Base-by-base conservation (phyloP, 495 filamentous ascomycete genomes). In the Tetracladium marchalianum region DNA sequence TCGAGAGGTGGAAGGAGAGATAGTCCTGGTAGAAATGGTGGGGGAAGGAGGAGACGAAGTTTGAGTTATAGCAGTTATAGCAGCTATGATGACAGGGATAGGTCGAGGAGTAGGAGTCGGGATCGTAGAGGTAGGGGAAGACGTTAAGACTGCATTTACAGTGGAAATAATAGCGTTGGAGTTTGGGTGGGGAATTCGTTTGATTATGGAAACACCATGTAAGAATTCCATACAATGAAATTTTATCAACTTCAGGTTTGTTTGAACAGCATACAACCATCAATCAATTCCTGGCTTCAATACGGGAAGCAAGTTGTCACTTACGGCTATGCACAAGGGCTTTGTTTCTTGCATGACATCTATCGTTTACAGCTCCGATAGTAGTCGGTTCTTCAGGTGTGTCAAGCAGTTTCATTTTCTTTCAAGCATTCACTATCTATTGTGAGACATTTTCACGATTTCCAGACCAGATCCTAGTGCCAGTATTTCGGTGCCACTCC, bases 31-130 rank as follows among this genome's bases (percentile, higher is more conserved):
- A 58, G 69, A 19, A 66, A 61, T 43, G 64, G 42, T 39, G 48
- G 68, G 5, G 41, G 48, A 18, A 43, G 56, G 41, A 50, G 74
- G 44, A 66, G 74, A 45, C 67, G 82, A 50, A 86, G 77, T 48
- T 70, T 71, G 11, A 83, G 79, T 56, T 78, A 78, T 51, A 74
- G 66, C 47, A 81, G 78, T 50, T 80, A 79, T 55, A 74, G 72
- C 49, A 75, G 75, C 51, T 69, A 68, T 47, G 67, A 65, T 53
- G 66, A 66, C 49, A 54, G 66, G 9, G 76, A 49, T 49, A 27
- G 22, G 22, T 27, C 22, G 22, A 47, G 51, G 44, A 61, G 59
- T 41, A 62, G 54, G 61, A 66, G 54, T 58, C 65, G 55, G 41
- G 58, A 56, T 62, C 66, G 47, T 50, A 58, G 37, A 58, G 53